These are phyloP conservation scores for Penicillium hesseltinei DNA, from an alignment of 2,329 filamentous ascomycete species.

Conservation along the genomic window DNA sequence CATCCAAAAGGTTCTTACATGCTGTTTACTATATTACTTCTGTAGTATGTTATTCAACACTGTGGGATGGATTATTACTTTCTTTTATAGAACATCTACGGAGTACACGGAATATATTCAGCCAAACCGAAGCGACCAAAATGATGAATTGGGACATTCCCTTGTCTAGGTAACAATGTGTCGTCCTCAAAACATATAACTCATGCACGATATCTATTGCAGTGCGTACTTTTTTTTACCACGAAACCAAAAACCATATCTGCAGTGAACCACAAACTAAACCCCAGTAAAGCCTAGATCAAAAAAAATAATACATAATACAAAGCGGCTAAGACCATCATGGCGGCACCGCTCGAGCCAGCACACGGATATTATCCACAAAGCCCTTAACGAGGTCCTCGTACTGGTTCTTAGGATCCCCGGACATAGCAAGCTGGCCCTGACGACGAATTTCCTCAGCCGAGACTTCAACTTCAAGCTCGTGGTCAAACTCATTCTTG, in stretches of 20 bases:
- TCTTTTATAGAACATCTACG: background rate
- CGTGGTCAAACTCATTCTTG: conserved; percentile 47
- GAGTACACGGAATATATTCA: background rate
- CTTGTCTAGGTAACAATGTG: background rate
- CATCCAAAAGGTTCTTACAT: too few relatives aligned
- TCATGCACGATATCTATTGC: conserved; percentile 13
- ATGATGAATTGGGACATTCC: background rate
- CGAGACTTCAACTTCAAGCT: conserved; percentile 51
- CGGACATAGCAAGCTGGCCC: conserved; percentile 41
- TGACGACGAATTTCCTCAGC: conserved; percentile 46
- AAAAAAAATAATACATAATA: conserved; percentile 17
- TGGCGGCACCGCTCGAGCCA: conserved; percentile 43
- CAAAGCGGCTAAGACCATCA: conserved; percentile 22
- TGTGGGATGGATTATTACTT: too few relatives aligned
- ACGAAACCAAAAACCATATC: conserved; percentile 12
- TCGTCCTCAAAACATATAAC: background rate
- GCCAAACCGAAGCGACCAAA: background rate
- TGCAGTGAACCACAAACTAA: conserved; percentile 10
- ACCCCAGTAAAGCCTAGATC: conserved; percentile 1
- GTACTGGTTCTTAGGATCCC: conserved; percentile 44
- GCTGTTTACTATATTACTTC: too few relatives aligned
- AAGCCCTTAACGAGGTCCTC: conserved; percentile 49
- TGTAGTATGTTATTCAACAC: too few relatives aligned
- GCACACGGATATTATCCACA: conserved; percentile 49
- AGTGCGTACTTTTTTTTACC: conserved; percentile 5